Conservation (phyloP, 2,329 filamentous ascomycete genomes). For the Botryosphaeria agaves region DNA sequence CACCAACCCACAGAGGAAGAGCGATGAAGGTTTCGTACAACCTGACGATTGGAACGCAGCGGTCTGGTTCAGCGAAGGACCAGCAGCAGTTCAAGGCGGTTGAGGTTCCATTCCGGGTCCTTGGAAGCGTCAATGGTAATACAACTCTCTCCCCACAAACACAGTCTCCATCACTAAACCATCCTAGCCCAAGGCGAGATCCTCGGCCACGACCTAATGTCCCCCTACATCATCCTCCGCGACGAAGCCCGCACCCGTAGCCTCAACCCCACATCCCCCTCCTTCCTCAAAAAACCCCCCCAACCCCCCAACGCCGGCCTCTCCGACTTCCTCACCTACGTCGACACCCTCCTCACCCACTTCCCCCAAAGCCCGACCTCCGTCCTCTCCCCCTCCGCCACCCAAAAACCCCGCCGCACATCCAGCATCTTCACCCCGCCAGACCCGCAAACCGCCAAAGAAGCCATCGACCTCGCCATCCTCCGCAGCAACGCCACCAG, state of each 20-base stretch:
- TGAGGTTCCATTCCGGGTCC: conserved; percentile 79
- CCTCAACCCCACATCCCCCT: conserved; percentile 13
- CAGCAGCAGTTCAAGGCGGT: conserved; percentile 74
- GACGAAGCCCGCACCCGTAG: conserved; percentile 50
- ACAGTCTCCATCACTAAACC: conserved; percentile 9
- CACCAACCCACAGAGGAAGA: conserved; percentile 77
- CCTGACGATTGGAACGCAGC: conserved; percentile 79
- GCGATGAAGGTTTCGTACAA: conserved; percentile 90
- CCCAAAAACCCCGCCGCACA: conserved; percentile 23
- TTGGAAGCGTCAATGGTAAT: conserved; percentile 72
- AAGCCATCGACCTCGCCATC: conserved; percentile 83
- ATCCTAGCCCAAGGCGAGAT: conserved; percentile 54
- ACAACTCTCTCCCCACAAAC: not conserved
- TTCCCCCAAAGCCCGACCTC: conserved; percentile 37
- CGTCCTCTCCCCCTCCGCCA: conserved; percentile 57
- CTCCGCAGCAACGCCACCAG: conserved; percentile 56
- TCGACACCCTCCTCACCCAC: conserved; percentile 53
- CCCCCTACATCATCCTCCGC: conserved; percentile 73
- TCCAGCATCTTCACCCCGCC: conserved; percentile 37
- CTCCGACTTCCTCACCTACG: conserved; percentile 58
- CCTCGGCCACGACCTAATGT: conserved; percentile 85
- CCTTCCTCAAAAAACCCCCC: conserved; percentile 4
- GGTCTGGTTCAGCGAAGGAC: conserved; percentile 59
- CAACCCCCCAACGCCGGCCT: conserved; percentile 13
- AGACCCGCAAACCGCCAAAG: conserved; percentile 48